These are phyloP conservation scores for Eucalyptus marginata DNA, from an alignment of 345 rosid genomes.

Conservation along the genomic window DNA sequence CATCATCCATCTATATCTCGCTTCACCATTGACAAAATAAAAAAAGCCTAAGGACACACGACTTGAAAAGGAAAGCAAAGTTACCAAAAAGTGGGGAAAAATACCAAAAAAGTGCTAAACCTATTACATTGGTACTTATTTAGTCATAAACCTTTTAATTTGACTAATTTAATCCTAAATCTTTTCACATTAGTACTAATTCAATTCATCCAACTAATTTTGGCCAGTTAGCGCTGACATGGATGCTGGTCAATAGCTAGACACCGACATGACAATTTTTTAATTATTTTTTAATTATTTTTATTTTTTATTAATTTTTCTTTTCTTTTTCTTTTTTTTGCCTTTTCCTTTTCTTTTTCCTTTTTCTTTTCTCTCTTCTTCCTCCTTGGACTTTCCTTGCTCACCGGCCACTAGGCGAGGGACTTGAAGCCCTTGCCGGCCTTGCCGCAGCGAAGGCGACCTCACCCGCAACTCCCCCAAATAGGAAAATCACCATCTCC, in stretches of 20 bases:
- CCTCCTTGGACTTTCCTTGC: too few relatives aligned
- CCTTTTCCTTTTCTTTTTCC: too few relatives aligned
- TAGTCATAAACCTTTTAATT: rapidly evolving
- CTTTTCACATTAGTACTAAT: rapidly evolving
- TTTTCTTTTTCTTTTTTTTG: too few relatives aligned
- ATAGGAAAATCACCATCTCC: too few relatives aligned
- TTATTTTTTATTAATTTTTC: too few relatives aligned
- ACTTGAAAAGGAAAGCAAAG: not conserved
- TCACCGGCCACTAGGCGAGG: rapidly evolving
- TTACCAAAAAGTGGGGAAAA: not conserved
- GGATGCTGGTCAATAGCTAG: rapidly evolving
- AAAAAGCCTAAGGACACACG: not conserved
- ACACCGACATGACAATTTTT: too few relatives aligned
- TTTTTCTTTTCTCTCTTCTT: too few relatives aligned
- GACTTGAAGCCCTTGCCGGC: rapidly evolving
- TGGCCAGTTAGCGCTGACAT: rapidly evolving
- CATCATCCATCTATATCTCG: too few relatives aligned
- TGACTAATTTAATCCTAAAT: rapidly evolving
- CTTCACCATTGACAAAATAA: too few relatives aligned
- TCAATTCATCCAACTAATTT: too few relatives aligned
- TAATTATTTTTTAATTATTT: too few relatives aligned
- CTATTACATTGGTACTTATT: rapidly evolving
- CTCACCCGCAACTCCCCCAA: too few relatives aligned
- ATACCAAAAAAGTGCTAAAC: rapidly evolving
- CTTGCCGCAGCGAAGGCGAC: rapidly evolving